Conservation (phyloP, 306 rosid species). For the Vigna angularis region DNA sequence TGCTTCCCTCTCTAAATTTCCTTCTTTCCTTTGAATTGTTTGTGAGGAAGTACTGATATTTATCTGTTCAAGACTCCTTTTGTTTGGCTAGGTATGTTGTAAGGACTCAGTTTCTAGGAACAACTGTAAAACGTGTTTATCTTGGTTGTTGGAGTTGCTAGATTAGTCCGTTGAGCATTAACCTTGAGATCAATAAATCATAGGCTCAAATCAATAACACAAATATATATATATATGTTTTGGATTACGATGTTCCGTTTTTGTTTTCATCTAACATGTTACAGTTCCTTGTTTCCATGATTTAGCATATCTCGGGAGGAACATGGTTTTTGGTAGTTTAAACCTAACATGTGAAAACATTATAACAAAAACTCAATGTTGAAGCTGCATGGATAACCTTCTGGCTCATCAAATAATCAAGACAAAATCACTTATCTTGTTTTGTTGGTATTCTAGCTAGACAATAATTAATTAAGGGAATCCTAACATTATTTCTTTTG, state of each 20-base stretch:
- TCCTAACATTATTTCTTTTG: constrained; percentile 52
- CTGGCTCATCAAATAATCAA: constrained; percentile 35
- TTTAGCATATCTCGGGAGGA: constrained; percentile 10
- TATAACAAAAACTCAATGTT: constrained; percentile 28
- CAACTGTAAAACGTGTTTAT: constrained; percentile 44
- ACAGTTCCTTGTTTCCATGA: constrained; percentile 32
- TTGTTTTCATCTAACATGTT: not conserved
- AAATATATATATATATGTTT: not conserved
- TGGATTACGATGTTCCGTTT: not conserved
- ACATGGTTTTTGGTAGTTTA: not conserved
- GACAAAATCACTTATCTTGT: constrained; percentile 37
- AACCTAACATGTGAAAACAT: constrained; percentile 25
- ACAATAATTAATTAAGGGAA: constrained; percentile 47
- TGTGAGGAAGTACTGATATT: constrained; percentile 37
- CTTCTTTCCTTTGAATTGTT: constrained; percentile 38
- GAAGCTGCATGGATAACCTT: constrained; percentile 28
- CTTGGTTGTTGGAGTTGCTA: constrained; percentile 46
- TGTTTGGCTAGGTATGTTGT: constrained; percentile 47
- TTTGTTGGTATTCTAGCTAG: constrained; percentile 38
- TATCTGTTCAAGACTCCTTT: constrained; percentile 24
- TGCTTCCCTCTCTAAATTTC: constrained; percentile 34
- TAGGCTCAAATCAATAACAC: constrained; percentile 14
- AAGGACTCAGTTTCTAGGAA: constrained; percentile 46
- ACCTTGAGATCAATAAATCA: constrained; percentile 47
- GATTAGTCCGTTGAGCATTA: constrained; percentile 46